Base-by-base conservation (phyloP, 768 basidiomycete genomes). In the Rhizopogon salebrosus region DNA sequence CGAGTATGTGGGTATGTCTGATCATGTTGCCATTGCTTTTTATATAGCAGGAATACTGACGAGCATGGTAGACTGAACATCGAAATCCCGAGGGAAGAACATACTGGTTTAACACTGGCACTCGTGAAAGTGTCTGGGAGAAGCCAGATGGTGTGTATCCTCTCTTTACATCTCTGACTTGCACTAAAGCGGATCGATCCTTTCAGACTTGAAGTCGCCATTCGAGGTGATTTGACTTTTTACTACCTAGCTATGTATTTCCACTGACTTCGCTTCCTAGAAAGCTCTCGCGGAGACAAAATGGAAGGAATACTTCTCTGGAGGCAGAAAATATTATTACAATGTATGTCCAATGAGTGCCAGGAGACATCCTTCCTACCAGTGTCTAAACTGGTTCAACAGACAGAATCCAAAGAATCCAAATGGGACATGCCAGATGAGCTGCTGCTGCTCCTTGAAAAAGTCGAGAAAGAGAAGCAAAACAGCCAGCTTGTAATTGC, bases 361-460 rank as follows among this genome's bases (percentile, higher is more conserved):
- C n/a, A n/a, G n/a, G n/a, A 2, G 18, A 18, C 11, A 27, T 11
- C 35, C 14, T 31, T 41, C 29, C 26, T 13, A 26, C 14, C 26
- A 10, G n/a, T 38, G 29, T 43, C 57, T 46, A 35, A 54, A 23
- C 40, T 41, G 2, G 41, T 9, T 36, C 14, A 62, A 2, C 62
- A 97, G 86, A 87, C 84, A 29, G 85, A 89, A 38, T 80, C 85
- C 27, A 95, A 93, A 60, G 91, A 95, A 70, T 95, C 94, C 2
- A 92, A 95, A 74, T 98, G 97, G 97, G 92, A 95, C 54, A 88
- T 95, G 84, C 97, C 97, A 9, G 86, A 92, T 50, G 95, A 98
- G 62, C 80, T 99, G 24, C 71, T 87, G 22, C 76, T 90, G n/a
- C 70, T 95, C 22, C 75, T 93, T 35, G 87, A 91, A 65, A 89